Base-by-base conservation (phyloP, 1,284 basidiomycete species). In the Cerioporus squamosus region DNA sequence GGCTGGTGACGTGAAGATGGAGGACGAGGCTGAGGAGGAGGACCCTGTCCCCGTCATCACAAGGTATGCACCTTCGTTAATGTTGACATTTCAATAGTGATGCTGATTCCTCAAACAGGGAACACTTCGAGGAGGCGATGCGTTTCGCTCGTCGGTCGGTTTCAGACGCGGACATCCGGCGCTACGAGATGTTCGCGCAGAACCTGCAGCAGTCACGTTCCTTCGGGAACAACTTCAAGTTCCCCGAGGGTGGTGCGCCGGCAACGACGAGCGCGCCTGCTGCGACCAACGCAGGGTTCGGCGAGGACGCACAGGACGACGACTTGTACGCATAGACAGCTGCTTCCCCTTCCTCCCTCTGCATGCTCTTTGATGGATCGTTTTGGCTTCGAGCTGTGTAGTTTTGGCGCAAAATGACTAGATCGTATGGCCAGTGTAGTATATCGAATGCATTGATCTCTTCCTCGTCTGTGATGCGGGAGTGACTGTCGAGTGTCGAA, bases 121-220 rank as follows among this genome's bases (percentile, higher is more conserved):
- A 89, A 1, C 95, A 97, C 82, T 99, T 99, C 68, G 97, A 99
- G 79, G 97, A 98, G 79, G 95, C 96, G 2, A 97, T 97, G 95
- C 90, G 90, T 75, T 97, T 85, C 68, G 93, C 94, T 63, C 90
- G 93, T 75, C 89, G 94, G 59, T 95, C 94, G 6, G 94, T 97
- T 53, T 95, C 93, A 14, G 94, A 96, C 72, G 90, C 92, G 66
- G 97, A 98, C 73, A 97, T 99, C 75, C 88, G 96, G 65, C 87
- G 94, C 45, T 97, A 97, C 74, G 92, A 95, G 81, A 92, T 94
- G 87, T 94, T 95, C 72, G 74, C 93, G 38, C 91, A 93, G 88
- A 94, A 94, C 73, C 77, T 94, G 61, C 92, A 94, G 77, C 93
- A 95, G 75, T 91, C 91, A 60, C 88, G 91, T 68, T 91, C 87